Conservation (phyloP, 2,329 filamentous ascomycete genomes). For the Nakataea oryzae region DNA sequence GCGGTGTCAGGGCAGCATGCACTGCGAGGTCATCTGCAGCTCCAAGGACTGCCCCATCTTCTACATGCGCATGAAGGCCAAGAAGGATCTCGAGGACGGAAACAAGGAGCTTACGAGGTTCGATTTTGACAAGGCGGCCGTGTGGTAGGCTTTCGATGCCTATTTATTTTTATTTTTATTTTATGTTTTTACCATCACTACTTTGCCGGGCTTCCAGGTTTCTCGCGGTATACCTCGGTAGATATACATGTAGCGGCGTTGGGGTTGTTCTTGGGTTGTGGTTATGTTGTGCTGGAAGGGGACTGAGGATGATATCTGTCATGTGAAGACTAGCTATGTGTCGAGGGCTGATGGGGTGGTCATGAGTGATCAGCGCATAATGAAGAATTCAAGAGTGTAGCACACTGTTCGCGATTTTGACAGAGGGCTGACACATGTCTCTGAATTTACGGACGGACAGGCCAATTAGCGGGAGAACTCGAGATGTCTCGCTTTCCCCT, state of each 20-base stretch:
- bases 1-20: slow-evolving; percentile 92
- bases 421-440: too few species aligned
- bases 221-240: neutral
- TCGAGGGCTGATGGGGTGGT: too few species aligned
- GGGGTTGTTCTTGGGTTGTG: neutral
- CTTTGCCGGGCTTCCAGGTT: neutral
- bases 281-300: neutral
- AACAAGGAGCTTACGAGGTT: slow-evolving; percentile 85
- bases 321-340: neutral
- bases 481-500: neutral
- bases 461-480: too few species aligned
- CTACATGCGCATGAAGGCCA: slow-evolving; percentile 99
- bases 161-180: too few species aligned
- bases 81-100: slow-evolving; percentile 95
- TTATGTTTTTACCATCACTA: too few species aligned
- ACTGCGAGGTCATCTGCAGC: slow-evolving; percentile 96
- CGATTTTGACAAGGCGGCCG: slow-evolving; percentile 69
- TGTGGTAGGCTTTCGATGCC: too few species aligned
- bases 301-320: too few species aligned
- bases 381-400: neutral
- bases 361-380: neutral
- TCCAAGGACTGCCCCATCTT: slow-evolving; percentile 97
- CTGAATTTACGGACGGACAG: too few species aligned
- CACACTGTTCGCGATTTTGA: neutral
- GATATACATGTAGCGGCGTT: neutral